Percentiles rank a stretch among this genome's conserved stretches.
phyloP scores from a whole-genome alignment of 2,329 filamentous ascomycete genomes.

The Xylariales sp. region DNA sequence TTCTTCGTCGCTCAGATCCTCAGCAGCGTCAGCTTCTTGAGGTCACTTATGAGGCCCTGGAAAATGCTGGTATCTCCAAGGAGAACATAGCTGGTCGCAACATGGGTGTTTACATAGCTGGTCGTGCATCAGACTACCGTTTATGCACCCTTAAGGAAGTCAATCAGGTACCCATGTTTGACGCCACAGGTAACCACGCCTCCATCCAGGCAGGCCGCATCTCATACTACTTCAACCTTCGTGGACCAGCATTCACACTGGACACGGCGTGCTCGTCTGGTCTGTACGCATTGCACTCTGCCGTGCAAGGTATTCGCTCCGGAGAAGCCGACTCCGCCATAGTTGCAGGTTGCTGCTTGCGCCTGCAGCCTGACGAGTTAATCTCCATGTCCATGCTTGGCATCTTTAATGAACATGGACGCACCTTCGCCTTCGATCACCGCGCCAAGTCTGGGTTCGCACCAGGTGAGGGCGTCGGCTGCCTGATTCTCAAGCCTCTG shows the following conservation, averaged over 20 bases:
- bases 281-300: constrained; percentile 28
- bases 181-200: constrained; percentile 20
- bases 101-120: constrained; percentile 11
- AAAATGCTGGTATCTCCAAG: constrained; percentile 13
- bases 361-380: constrained; percentile 15
- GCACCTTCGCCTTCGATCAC: constrained; percentile 17
- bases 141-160: constrained; percentile 9
- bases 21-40: constrained; percentile 25
- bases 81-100: constrained; percentile 7
- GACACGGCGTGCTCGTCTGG: constrained; percentile 42
- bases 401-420: constrained; percentile 7
- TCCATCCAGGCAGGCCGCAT: constrained; percentile 26
- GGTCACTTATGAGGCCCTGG: constrained; percentile 25
- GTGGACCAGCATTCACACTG: constrained; percentile 35
- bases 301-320: constrained; percentile 19
- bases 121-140: constrained; percentile 8
- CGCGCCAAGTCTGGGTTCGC: constrained; percentile 26
- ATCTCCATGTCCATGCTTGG: constrained; percentile 16
- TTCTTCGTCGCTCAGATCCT: constrained; percentile 21
- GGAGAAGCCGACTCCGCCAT: constrained; percentile 18
- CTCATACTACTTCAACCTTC: constrained; percentile 29
- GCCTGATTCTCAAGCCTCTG: constrained; percentile 27
- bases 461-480: constrained; percentile 28
- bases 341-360: constrained; percentile 12
- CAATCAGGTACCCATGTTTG: constrained; percentile 11